These are phyloP conservation scores for Crassisporium funariophilum DNA, from an alignment of 768 basidiomycete genomes.

Conservation along the genomic window DNA sequence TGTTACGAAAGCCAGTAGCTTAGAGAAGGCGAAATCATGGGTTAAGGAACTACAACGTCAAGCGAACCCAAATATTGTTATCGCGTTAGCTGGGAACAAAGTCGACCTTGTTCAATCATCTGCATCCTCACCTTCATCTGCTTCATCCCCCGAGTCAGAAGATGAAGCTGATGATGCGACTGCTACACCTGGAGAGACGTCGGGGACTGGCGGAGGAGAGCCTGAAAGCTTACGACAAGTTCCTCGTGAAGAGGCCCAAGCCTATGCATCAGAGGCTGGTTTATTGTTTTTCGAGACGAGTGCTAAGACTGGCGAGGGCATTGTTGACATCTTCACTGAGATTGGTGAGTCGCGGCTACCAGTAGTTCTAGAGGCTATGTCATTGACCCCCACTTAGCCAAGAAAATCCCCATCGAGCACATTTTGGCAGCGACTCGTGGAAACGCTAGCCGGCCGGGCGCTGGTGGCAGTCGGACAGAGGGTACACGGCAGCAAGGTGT, in stretches of 20 bases:
- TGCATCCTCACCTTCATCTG: conserved; percentile 46
- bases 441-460: conserved; percentile 62
- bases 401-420: conserved; percentile 83
- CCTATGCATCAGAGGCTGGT: conserved; percentile 94
- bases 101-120: conserved; percentile 84
- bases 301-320: conserved; percentile 95
- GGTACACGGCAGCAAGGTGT: conserved; percentile 59
- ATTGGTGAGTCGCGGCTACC: conserved; percentile 66
- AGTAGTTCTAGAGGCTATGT: conserved; percentile 2
- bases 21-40: conserved; percentile 99
- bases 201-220: conserved; percentile 52
- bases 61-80: conserved; percentile 98
- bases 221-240: conserved; percentile 85
- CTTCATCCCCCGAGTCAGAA: conserved; percentile 68
- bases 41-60: conserved; percentile 99
- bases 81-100: conserved; percentile 98
- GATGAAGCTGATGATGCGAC: conserved; percentile 95
- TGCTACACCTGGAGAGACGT: conserved; percentile 75
- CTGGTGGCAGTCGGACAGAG: conserved; percentile 52
- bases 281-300: conserved; percentile 96
- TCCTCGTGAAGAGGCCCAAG: conserved; percentile 91
- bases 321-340: conserved; percentile 97
- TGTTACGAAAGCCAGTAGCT: conserved; percentile 91
- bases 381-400: conserved; percentile 37
- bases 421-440: conserved; percentile 85